Evolutionary conservation across 768 basidiomycete species (phyloP).

Genomic region (Dictyophora rubrovolvata): DNA sequence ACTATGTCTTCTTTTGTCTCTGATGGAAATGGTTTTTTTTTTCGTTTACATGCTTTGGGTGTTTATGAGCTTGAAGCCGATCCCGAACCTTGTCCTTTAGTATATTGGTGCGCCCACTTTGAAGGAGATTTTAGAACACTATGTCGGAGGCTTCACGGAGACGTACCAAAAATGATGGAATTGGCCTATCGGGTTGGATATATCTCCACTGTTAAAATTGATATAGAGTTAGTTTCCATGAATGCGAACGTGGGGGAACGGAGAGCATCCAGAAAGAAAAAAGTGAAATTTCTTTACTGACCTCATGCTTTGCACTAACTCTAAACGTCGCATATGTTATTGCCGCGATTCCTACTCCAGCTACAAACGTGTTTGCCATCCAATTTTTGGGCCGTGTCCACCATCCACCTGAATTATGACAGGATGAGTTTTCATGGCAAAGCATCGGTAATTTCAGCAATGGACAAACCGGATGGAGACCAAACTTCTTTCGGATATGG

Average conservation of each 20-base stretch:
- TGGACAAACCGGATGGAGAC: constrained; percentile 71
- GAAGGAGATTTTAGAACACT: constrained; percentile 2
- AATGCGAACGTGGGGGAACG: neutral
- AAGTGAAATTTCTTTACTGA: constrained; percentile 25
- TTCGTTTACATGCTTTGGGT: neutral
- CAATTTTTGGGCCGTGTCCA: constrained; percentile 89
- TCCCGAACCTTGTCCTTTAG: constrained; percentile 16
- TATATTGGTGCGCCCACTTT: constrained; percentile 44
- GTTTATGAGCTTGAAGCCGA: neutral
- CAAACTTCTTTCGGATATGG: constrained; percentile 93
- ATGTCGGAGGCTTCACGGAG: neutral
- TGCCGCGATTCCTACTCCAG: constrained; percentile 55
- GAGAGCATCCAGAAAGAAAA: neutral
- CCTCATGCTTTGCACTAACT: constrained; percentile 72
- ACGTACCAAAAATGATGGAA: constrained; percentile 73
- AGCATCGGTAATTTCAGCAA: neutral
- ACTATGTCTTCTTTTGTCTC: neutral
- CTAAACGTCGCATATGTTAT: constrained; percentile 60
- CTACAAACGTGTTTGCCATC: constrained; percentile 74
- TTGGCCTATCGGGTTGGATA: constrained; percentile 51
- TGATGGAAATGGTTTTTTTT: too few relatives aligned
- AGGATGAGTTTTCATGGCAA: neutral
- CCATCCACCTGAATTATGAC: constrained; percentile 69
- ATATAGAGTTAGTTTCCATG: neutral
- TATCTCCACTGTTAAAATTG: constrained; percentile 38